Base-by-base conservation (phyloP, 768 basidiomycete genomes). In the Coprinopsis sp. region DNA sequence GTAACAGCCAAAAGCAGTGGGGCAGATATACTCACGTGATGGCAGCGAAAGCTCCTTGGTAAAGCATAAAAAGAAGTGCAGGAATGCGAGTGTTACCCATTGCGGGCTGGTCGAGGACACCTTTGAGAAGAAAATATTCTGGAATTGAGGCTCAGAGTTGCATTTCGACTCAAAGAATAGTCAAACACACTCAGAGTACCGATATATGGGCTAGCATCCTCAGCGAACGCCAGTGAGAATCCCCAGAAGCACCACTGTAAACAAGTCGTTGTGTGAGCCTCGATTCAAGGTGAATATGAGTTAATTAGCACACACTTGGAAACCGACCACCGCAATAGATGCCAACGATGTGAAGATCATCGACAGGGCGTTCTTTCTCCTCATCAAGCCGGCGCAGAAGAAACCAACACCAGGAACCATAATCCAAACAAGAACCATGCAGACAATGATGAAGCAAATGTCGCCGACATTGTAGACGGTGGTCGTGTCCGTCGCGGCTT, bases 231-330 rank as follows among this genome's bases (percentile, higher is more conserved):
- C 19, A 98, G 72, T 2, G 91, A 93, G 69, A 77, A 97, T 2
- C 94, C 94, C 94, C 94, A 96, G 75, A 95, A 93, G 73, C 91
- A 93, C 91, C 91, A 94, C 85, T 92, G 52, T 13, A 50, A 50
- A 25, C 6, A 30, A n/a, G n/a, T n/a, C n/a, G n/a, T n/a, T n/a
- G n/a, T n/a, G n/a, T n/a, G n/a, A n/a, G n/a, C n/a, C n/a, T n/a
- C n/a, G n/a, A n/a, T n/a, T n/a, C n/a, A n/a, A n/a, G n/a, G 19
- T 3, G 58, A 16, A 54, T 54, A 31, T n/a, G 34, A 24, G 5
- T 6, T 18, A 24, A 34, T 22, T 39, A 21, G 6, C 31, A 52
- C 79, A 49, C 51, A 89, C 90, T 73, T 91, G 86, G 70, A 92
- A 91, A 3, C 84, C 84, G 25, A 91, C 87, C 55, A 87, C 77